Base-by-base conservation (phyloP, 768 basidiomycete species). In the Xerocomus spinulosus region DNA sequence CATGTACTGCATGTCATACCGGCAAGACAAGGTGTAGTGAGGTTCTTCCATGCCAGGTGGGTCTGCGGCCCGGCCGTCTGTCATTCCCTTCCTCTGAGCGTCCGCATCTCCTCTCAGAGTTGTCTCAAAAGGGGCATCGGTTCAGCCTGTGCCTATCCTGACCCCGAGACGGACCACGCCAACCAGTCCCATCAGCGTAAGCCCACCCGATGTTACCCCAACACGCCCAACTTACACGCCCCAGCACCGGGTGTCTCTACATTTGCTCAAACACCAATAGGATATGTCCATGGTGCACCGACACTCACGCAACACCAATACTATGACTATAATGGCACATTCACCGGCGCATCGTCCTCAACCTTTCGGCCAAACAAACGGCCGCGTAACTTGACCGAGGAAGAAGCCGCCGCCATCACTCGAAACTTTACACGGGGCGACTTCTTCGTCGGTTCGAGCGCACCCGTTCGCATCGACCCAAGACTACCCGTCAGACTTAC, bases 11-110 rank as follows among this genome's bases (percentile, higher is more conserved):
- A 13, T 90, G 87, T 68, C 87, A 90, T 66, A 73, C 85, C 42
- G 87, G 87, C 43, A 90, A 90, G 70, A 90, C 87, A 12, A 73
- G 87, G 56, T 90, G 87, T 58, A 87, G 85, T 57, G 87, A 90
- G 68, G 81, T 80, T 28, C 74, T 90, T 17, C 87, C 87, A 8
- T 90, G 87, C 68, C 87, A 88, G 80, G 86, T 85, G 53, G 10
- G 68, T 56, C 23, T 13, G 36, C 42, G 37, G 42, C 48, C 48
- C 37, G 26, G 40, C 34, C 47, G 26, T 44, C 26, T 41, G 28
- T 44, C 38, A 52, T 12, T 44, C 17, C 35, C 26, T 28, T 35
- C 36, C 46, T 49, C 36, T 46, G 32, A 39, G 24, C 39, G 24
- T 47, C 46, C 42, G 8, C 34, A 35, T 44, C 47, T 29, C 39